Percentiles rank a stretch among this genome's conserved stretches.
These are phyloP conservation scores for Kodamaea fukazawae DNA, from an alignment of 805 yeast species.

Conservation along the genomic window DNA sequence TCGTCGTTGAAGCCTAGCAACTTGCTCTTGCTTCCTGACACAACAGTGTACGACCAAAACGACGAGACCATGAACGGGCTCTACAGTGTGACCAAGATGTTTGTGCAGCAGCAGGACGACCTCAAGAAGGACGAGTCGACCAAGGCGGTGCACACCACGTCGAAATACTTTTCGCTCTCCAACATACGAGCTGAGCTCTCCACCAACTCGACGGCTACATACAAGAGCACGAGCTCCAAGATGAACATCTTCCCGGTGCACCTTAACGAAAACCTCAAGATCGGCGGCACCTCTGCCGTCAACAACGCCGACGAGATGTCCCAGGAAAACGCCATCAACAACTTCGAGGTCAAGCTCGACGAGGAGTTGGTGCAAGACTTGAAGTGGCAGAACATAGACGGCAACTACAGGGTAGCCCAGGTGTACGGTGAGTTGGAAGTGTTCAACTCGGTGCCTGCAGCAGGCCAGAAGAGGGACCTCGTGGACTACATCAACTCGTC, in stretches of 20 bases:
- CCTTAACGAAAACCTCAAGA: conserved; percentile 41
- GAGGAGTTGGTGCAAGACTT: conserved; percentile 57
- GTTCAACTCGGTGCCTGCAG: conserved; percentile 17
- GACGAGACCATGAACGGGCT: conserved; percentile 28
- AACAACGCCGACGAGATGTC: conserved; percentile 22
- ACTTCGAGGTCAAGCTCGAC: conserved; percentile 65
- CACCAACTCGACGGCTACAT: conserved; percentile 4
- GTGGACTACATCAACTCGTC: conserved; percentile 29
- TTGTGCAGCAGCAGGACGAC: conserved; percentile 30
- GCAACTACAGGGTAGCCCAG: conserved; percentile 79
- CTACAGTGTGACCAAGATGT: conserved; percentile 22
- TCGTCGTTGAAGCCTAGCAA: conserved; percentile 78
- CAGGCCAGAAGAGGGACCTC: conserved; percentile 16
- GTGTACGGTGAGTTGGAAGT: conserved; percentile 64
- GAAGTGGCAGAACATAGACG: conserved; percentile 82
- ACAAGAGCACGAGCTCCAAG: conserved; percentile 15
- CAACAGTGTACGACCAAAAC: conserved; percentile 20
- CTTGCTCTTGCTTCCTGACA: conserved; percentile 55
- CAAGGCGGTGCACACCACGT: conserved; percentile 17
- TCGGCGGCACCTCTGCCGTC: conserved; percentile 45
- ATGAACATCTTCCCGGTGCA: conserved; percentile 31
- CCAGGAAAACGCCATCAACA: conserved; percentile 20
- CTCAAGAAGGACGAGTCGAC: conserved; percentile 21
- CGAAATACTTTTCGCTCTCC: conserved; percentile 30
- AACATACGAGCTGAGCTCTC: conserved; percentile 30